Base-by-base conservation (phyloP, 140 eudicot species). In the Bidens hawaiensis region DNA sequence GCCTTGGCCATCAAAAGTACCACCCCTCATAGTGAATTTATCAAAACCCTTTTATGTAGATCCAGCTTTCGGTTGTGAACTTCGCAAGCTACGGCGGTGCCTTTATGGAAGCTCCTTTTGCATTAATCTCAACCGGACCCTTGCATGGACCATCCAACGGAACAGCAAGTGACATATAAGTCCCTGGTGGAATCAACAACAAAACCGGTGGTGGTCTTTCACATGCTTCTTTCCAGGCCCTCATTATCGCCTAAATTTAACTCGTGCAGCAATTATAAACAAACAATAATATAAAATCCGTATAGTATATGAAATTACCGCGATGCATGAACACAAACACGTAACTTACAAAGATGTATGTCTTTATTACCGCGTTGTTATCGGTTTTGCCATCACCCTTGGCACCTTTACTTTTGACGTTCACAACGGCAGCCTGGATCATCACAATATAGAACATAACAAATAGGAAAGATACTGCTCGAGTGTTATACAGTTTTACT, bases 111-210 rank as follows among this genome's bases (percentile, higher is more conserved):
- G 76, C 76, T 51, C 78, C 78, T 1, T 55, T 27, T 3, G 73
- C 68, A 16, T 73, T 60, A 5, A 82, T 62, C 25, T 71, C 65
- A 18, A 74, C 26, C 5, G 75, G 75, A 36, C 76, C 64, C 63
- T 66, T 68, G 73, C 81, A 82, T 7, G 88, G 88, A 33, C 88
- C 82, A 12, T 6, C 3, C 43, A 78, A 53, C 11, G 48, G 14
- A 17, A 75, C 33, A 0, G 52, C 54, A 7, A 67, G 55, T 8
- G 72, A 56, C 62, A 51, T 2, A 36, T 59, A 78, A 4, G 57
- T 60, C n/a, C 82, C 89, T 4, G 57, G 64, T n/a, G 89, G 85
- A 33, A 82, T 62, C 60, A 76, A 46, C 21, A 82, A 9, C 16
- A 67, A 53, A 24, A 62, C 41, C 10, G 82, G 77, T 0, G 22